These are phyloP conservation scores for Magnaporthiopsis rhizophila DNA, from an alignment of 2,329 filamentous ascomycete species.

Conservation along the genomic window DNA sequence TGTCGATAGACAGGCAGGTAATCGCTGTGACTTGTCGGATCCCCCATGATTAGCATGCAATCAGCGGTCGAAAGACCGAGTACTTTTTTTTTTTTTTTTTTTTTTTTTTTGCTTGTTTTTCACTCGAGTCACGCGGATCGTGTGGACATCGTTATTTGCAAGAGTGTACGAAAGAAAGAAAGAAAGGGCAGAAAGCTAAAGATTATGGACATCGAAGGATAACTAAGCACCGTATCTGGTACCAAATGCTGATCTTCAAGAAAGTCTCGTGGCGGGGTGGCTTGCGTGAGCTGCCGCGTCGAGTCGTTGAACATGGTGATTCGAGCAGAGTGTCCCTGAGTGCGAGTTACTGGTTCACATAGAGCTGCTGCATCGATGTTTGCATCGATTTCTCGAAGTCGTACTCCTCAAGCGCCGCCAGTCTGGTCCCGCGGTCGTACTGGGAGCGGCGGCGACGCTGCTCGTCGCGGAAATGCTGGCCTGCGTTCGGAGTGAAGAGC, in stretches of 20 bases:
- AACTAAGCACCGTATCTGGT: background rate
- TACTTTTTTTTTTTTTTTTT: background rate
- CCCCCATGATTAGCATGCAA: background rate
- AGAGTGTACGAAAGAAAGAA: background rate
- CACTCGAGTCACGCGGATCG: background rate
- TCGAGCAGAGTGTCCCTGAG: background rate
- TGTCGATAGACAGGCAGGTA: background rate
- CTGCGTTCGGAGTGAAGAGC: constrained; percentile 72
- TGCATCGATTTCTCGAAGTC: constrained; percentile 37
- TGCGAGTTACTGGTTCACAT: constrained; percentile 16
- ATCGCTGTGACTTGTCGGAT: background rate
- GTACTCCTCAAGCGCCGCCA: constrained; percentile 59
- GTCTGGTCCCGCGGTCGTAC: constrained; percentile 72
- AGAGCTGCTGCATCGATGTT: constrained; percentile 27
- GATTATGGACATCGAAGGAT: background rate
- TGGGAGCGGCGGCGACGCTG: constrained; percentile 70
- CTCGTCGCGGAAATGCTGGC: constrained; percentile 65
- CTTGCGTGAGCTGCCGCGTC: background rate
- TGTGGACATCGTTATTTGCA: background rate
- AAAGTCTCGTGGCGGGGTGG: background rate
- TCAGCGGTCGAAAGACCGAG: background rate
- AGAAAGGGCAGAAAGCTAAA: background rate
- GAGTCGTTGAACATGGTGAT: background rate
- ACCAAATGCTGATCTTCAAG: background rate
- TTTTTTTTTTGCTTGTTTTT: background rate